A percentile compares a stretch with the other conserved stretches of the same genome.
These are phyloP conservation scores for Amanita pseudoporphyria DNA, from an alignment of 768 basidiomycete genomes.

Conservation along the genomic window DNA sequence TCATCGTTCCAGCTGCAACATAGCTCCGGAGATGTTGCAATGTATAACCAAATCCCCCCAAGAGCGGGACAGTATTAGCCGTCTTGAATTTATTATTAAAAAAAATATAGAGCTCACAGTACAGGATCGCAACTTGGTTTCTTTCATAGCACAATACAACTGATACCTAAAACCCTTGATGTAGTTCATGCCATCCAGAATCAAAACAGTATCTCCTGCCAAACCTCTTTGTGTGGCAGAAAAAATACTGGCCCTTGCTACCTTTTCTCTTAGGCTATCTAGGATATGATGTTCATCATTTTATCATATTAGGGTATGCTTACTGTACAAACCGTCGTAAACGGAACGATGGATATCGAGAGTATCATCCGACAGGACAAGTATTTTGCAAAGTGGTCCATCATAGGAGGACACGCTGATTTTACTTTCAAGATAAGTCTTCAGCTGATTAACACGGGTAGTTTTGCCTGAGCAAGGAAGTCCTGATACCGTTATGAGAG, in stretches of 20 bases:
- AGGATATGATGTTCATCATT: constrained; percentile 8
- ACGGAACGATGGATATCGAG: constrained; percentile 53
- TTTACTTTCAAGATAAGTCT: constrained; percentile 40
- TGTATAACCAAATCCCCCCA: constrained; percentile 42
- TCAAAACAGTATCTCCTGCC: constrained; percentile 63
- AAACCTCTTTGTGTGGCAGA: constrained; percentile 74
- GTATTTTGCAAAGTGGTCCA: constrained; percentile 36
- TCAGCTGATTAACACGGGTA: constrained; percentile 56
- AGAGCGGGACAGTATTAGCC: constrained; percentile 6
- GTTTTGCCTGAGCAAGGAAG: constrained; percentile 87
- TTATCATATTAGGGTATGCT: background rate
- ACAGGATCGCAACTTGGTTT: constrained; percentile 74
- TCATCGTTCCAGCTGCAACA: constrained; percentile 73
- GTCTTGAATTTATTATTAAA: background rate
- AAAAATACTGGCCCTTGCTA: constrained; percentile 76
- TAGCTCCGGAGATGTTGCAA: constrained; percentile 63
- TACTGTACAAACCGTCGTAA: constrained; percentile 56
- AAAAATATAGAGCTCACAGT: constrained; percentile 47
- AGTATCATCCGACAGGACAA: constrained; percentile 64
- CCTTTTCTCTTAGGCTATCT: constrained; percentile 83
- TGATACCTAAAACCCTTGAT: constrained; percentile 99
- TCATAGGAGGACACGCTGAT: constrained; percentile 39
- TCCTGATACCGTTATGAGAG: constrained; percentile 85
- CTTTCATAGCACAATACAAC: constrained; percentile 91
- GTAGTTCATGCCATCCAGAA: constrained; percentile 90